phyloP scores from a whole-genome alignment of 768 basidiomycete species.

The Harrya chromipes region DNA sequence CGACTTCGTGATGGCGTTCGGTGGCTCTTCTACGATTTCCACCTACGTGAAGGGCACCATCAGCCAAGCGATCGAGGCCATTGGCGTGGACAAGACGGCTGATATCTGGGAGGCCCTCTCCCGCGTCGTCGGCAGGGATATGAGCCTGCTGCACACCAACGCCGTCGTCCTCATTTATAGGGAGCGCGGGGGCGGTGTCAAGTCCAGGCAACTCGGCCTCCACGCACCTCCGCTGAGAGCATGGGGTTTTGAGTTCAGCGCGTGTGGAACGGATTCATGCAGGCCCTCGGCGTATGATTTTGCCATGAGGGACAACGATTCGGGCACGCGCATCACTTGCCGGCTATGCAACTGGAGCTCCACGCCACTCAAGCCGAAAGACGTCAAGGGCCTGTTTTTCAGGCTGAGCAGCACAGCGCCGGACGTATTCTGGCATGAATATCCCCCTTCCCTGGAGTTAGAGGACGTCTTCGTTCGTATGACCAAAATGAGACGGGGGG shows the following conservation, averaged over 20 bases:
- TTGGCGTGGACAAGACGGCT: not conserved
- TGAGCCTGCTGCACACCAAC: not conserved
- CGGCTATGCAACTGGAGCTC: not conserved
- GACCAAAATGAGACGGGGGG: too few relatives aligned
- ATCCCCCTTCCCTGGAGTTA: not conserved
- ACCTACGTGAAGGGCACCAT: not conserved
- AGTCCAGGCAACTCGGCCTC: not conserved
- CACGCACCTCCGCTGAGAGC: not conserved
- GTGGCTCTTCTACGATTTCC: not conserved
- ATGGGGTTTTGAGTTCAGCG: not conserved
- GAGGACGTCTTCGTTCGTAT: too few relatives aligned
- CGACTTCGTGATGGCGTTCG: not conserved
- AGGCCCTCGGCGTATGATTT: not conserved
- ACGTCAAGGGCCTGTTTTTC: not conserved
- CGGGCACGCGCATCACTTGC: not conserved
- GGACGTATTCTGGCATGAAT: not conserved
- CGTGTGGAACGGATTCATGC: not conserved
- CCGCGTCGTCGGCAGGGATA: not conserved
- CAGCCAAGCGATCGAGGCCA: not conserved
- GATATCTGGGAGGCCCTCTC: not conserved
- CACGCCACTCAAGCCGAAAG: fast-evolving
- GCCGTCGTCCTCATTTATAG: not conserved
- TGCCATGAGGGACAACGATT: not conserved
- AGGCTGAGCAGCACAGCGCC: not conserved
- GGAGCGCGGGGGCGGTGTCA: not conserved